Evolutionary conservation across 441 rosid species (phyloP), one percentile per base, ranked within the genome.

Genomic region (Erysimum pusillum): DNA sequence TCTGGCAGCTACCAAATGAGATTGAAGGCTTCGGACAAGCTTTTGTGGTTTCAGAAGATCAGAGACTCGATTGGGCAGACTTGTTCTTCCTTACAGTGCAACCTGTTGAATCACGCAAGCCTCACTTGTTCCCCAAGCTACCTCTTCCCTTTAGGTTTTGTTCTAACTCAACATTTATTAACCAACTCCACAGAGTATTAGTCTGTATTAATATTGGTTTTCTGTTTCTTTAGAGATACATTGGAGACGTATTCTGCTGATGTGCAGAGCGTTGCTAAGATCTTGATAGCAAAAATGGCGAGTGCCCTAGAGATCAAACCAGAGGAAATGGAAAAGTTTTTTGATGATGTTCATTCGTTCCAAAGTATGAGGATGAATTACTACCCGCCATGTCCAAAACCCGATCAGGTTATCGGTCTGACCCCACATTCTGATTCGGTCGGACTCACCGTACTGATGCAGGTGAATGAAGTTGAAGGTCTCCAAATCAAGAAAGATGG

Each of bases 21-120:
- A 76, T 15, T 73, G 91, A 89, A 75, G 89, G 92, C 6, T 87
- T 88, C 66, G 89, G 92, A 12, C 90, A 87, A 65, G 74, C 66
- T 18, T 61, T 61, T 61, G 66, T 82, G 8, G 82, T 83, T 5
- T 83, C 88, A 0, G 85, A 86, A n/a, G 85, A 89, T n/a, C 87
- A 85, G 63, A 85, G 83, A 70, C 90, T 86, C 39, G 91, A 86
- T 2, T 89, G 88, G 91, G 80, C 61, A 44, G 93, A 86, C 60
- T 15, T 82, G 4, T 85, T 87, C 73, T 80, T 54, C 84, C 49
- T 78, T 70, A 36, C 61, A 20, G 74, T 84, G 2, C 75, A 51
- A 7, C 92, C 92, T n/a, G 13, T 44, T 38, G 69, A 15, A 20
- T 22, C 31, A 0, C 81, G 87, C 18, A 87, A 84, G 36, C 82